These are phyloP conservation scores for Cordyceps farinosa DNA, from an alignment of 2,329 filamentous ascomycete species.

Conservation along the genomic window DNA sequence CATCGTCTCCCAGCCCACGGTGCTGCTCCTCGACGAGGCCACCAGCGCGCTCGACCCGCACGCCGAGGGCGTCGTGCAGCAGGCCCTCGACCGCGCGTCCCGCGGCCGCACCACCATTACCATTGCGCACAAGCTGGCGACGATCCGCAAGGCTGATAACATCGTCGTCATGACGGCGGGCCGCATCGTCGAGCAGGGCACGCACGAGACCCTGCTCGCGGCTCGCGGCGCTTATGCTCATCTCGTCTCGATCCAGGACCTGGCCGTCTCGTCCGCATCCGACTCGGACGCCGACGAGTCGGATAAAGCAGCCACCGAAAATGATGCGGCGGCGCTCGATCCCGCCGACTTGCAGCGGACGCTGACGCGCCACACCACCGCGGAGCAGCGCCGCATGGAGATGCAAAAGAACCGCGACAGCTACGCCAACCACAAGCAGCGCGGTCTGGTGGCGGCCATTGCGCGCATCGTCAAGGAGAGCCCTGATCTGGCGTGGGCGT, in stretches of 20 bases:
- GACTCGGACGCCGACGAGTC: slow-evolving; percentile 24
- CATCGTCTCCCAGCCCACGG: slow-evolving; percentile 56
- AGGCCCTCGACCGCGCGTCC: slow-evolving; percentile 50
- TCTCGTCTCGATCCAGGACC: slow-evolving; percentile 43
- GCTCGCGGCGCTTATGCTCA: slow-evolving; percentile 47
- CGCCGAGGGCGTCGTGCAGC: slow-evolving; percentile 47
- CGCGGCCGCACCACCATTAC: slow-evolving; percentile 58
- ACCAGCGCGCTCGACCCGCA: slow-evolving; percentile 52
- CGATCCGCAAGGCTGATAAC: slow-evolving; percentile 31
- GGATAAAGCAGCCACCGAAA: slow-evolving; percentile 1
- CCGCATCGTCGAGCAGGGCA: slow-evolving; percentile 28
- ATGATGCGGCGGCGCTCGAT: slow-evolving; percentile 9
- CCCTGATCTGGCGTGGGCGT: slow-evolving; percentile 35
- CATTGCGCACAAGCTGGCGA: slow-evolving; percentile 56
- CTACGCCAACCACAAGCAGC: slow-evolving; percentile 33
- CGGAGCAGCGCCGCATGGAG: slow-evolving; percentile 30
- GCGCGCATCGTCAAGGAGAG: slow-evolving; percentile 35
- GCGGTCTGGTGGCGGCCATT: slow-evolving; percentile 30
- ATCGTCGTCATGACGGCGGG: slow-evolving; percentile 30
- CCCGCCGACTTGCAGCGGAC: slow-evolving; percentile 28
- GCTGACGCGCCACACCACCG: slow-evolving; percentile 31
- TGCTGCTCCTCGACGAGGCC: slow-evolving; percentile 64
- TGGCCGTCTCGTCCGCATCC: slow-evolving; percentile 28
- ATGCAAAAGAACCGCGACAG: slow-evolving; percentile 35
- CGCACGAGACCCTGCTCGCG: slow-evolving; percentile 47